Evolutionary conservation across 768 basidiomycete genomes (phyloP).

Genomic region (Russula olivacea): DNA sequence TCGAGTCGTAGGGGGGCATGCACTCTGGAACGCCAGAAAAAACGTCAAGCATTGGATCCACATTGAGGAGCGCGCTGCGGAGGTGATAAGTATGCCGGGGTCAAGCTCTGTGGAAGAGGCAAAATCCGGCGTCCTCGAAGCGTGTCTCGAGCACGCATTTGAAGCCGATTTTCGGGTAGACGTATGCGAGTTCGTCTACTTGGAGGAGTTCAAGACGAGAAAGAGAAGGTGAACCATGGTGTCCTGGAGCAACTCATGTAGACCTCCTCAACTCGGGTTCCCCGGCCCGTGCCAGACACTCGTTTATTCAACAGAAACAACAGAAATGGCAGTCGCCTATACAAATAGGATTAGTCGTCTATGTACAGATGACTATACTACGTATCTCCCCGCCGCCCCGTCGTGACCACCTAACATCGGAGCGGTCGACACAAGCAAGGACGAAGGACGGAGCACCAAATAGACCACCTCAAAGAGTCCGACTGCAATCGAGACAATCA

Average conservation of each 20-base stretch:
- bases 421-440: constrained; percentile 1
- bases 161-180: constrained; percentile 79
- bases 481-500: background rate
- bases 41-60: constrained; percentile 54
- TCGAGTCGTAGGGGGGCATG: constrained; percentile 59
- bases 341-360: no score
- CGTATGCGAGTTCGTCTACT: constrained; percentile 65
- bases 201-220: constrained; percentile 28
- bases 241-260: no score
- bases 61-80: constrained; percentile 55
- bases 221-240: no score
- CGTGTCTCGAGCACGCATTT: constrained; percentile 70
- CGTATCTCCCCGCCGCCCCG: no score
- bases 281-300: no score
- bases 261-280: no score
- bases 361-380: no score
- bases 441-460: background rate
- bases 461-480: constrained; percentile 4
- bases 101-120: constrained; percentile 78
- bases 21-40: constrained; percentile 70
- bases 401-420: no score
- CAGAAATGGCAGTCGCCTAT: no score
- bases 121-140: constrained; percentile 76
- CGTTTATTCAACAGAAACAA: no score
- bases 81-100: constrained; percentile 72